These are phyloP conservation scores for Psilocybe mexicana DNA, from an alignment of 1,284 basidiomycete species.

Conservation along the genomic window DNA sequence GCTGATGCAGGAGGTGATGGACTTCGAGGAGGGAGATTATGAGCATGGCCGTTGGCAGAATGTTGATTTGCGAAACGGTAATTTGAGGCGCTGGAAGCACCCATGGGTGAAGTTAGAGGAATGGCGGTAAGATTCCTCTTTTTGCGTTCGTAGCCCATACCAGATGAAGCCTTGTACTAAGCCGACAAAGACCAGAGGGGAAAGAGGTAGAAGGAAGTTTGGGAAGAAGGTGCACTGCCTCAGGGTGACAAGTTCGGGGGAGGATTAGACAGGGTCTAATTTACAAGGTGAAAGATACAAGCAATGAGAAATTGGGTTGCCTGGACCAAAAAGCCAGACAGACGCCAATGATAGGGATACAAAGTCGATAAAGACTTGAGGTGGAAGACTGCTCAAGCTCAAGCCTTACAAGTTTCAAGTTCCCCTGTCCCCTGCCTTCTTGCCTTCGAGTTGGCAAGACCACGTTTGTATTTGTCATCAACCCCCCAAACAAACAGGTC, in stretches of 20 bases:
- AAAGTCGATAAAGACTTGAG: slow-evolving; percentile 5
- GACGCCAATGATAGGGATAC: not conserved
- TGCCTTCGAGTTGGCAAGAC: not conserved
- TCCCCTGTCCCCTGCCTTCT: not conserved
- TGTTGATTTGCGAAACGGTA: slow-evolving; percentile 26
- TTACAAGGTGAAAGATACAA: not conserved
- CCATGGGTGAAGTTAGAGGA: slow-evolving; percentile 28
- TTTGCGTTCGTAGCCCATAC: slow-evolving; percentile 44
- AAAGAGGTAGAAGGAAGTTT: too few species aligned
- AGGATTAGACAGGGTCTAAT: not conserved
- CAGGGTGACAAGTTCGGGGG: not conserved
- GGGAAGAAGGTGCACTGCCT: too few species aligned
- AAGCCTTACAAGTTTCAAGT: slow-evolving; percentile 4
- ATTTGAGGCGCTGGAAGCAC: slow-evolving; percentile 35
- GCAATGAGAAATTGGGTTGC: not conserved
- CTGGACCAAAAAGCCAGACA: slow-evolving; percentile 5
- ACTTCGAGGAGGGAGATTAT: slow-evolving; percentile 33
- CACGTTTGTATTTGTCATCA: not conserved
- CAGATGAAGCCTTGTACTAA: slow-evolving; percentile 34
- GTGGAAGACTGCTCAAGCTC: not conserved
- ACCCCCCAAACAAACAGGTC: too few species aligned
- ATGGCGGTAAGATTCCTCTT: slow-evolving; percentile 37
- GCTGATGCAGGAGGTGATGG: slow-evolving; percentile 75
- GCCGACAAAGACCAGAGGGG: slow-evolving; percentile 11
- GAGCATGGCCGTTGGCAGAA: slow-evolving; percentile 19